Base-by-base conservation (phyloP, 2,329 filamentous ascomycete species). In the Ceratocystis variospora region DNA sequence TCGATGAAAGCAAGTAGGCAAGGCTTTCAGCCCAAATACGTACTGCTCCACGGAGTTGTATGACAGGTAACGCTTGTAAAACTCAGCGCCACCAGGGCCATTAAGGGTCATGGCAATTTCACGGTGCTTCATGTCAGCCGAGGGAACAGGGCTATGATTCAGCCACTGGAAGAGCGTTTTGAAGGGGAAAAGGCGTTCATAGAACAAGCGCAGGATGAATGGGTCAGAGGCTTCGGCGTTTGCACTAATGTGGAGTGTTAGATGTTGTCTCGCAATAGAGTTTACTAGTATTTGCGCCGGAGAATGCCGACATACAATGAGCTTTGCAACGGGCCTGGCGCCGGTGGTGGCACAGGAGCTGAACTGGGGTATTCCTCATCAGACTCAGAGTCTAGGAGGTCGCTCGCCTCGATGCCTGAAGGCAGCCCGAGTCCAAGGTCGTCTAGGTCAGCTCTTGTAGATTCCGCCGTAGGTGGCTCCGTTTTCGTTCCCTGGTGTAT, bases 101-200 rank as follows among this genome's bases (percentile, higher is more conserved):
- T 88, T 87, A n/a, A 97, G 81, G 1, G 92, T 96, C 73, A 97
- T 93, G 19, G 94, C 92, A 74, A 99, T 97, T 76, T 99, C 94
- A 73, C 94, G 88, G 74, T 97, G 89, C 33, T 81, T 86, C 77
- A 97, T 97, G 76, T 97, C 92, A 70, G 86, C 87, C 3, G 88
- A 87, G 0, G 94, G 92, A 5, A 86, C 86, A 5, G 90, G 87
- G 65, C 89, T 90, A 76, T 97, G 94, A 74, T 97, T 99, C 61
- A 99, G 84, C 94, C 94, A 99, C 75, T 96, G 92, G 77, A 96
- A 99, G 22, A 97, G 85, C 69, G 90, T 88, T 68, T 92, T 86
- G 81, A 96, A 99, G 3, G 94, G 94, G 72, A 97, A 97, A 46
- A 99, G 81, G 61, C 94, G 89, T 73, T 96, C 89, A 75, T 99